These are phyloP conservation scores for Saccharomyces paradoxus DNA, from an alignment of 805 yeast species.

Conservation along the genomic window DNA sequence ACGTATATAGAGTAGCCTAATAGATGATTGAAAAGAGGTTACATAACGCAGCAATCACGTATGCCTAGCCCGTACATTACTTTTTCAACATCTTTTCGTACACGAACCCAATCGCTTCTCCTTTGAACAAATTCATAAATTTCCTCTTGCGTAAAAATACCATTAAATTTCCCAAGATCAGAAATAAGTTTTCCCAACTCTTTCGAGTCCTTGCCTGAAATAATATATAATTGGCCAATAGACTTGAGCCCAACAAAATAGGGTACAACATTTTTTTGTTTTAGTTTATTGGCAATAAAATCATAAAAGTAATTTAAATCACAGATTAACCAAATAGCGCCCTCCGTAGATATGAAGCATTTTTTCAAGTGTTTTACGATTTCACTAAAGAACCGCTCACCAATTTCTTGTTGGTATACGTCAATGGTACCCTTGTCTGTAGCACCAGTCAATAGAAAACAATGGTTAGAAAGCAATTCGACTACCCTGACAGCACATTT, in stretches of 20 bases:
- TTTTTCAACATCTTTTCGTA: slow-evolving; percentile 76
- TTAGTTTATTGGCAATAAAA: slow-evolving; percentile 52
- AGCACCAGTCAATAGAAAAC: slow-evolving; percentile 64
- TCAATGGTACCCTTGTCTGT: slow-evolving; percentile 85
- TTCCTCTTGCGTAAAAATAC: slow-evolving; percentile 86
- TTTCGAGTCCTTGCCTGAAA: slow-evolving; percentile 59
- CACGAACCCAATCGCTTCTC: slow-evolving; percentile 75
- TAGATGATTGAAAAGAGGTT: slow-evolving; percentile 3
- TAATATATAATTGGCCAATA: slow-evolving; percentile 75
- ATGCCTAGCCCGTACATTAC: slow-evolving; percentile 89
- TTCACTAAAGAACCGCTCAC: slow-evolving; percentile 71
- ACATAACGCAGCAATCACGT: slow-evolving; percentile 64
- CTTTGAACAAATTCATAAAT: slow-evolving; percentile 86
- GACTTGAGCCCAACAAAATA: slow-evolving; percentile 73
- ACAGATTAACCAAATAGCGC: slow-evolving; percentile 74
- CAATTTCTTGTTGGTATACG: slow-evolving; percentile 89
- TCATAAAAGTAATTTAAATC: slow-evolving; percentile 75
- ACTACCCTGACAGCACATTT: slow-evolving; percentile 59
- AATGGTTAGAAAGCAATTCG: slow-evolving; percentile 57
- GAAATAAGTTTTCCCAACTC: slow-evolving; percentile 77
- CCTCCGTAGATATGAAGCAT: slow-evolving; percentile 64
- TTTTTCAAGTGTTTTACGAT: slow-evolving; percentile 71
- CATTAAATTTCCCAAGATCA: slow-evolving; percentile 78
- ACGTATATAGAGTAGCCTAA: no score
- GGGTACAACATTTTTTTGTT: slow-evolving; percentile 61